Percentiles rank a stretch among this genome's conserved stretches.
These are phyloP conservation scores for Podospora sp. DNA, from an alignment of 495 filamentous ascomycete genomes.

Conservation along the genomic window DNA sequence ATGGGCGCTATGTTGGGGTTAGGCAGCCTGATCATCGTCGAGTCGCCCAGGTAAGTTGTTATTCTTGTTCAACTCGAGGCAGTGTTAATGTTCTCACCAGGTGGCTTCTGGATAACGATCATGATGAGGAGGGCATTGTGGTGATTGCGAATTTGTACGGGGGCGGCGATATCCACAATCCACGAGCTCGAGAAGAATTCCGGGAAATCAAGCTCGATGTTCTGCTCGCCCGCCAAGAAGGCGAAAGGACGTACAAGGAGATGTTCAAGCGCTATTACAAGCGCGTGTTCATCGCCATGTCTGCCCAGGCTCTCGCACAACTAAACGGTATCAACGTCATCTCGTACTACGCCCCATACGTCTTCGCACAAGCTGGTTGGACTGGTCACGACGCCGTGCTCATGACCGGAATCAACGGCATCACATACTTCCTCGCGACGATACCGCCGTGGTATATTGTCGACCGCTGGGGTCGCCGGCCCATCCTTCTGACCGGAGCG, in stretches of 20 bases:
- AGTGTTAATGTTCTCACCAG: slow-evolving; percentile 45
- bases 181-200: slow-evolving; percentile 89
- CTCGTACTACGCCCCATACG: slow-evolving; percentile 95
- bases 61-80: slow-evolving; percentile 14
- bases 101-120: slow-evolving; percentile 96
- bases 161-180: slow-evolving; percentile 89
- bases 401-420: slow-evolving; percentile 96
- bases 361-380: slow-evolving; percentile 97
- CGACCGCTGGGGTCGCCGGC: slow-evolving; percentile 86
- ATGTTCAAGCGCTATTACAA: slow-evolving; percentile 94
- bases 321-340: slow-evolving; percentile 99
- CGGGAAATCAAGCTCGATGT: slow-evolving; percentile 99
- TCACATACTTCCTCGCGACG: slow-evolving; percentile 87
- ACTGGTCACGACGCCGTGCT: slow-evolving; percentile 83
- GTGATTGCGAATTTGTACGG: slow-evolving; percentile 98
- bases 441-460: slow-evolving; percentile 98
- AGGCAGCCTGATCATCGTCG: slow-evolving; percentile 90
- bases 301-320: slow-evolving; percentile 91
- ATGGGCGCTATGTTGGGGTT: slow-evolving; percentile 85
- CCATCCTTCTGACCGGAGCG: slow-evolving; percentile 88
- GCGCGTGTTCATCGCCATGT: slow-evolving; percentile 98
- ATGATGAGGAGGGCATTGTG: slow-evolving; percentile 96
- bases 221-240: slow-evolving; percentile 87
- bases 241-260: slow-evolving; percentile 85
- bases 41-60: slow-evolving; percentile 80